Evolutionary conservation across 352 stramenopile species (phyloP).

Genomic region (Blastocystis sp.): DNA sequence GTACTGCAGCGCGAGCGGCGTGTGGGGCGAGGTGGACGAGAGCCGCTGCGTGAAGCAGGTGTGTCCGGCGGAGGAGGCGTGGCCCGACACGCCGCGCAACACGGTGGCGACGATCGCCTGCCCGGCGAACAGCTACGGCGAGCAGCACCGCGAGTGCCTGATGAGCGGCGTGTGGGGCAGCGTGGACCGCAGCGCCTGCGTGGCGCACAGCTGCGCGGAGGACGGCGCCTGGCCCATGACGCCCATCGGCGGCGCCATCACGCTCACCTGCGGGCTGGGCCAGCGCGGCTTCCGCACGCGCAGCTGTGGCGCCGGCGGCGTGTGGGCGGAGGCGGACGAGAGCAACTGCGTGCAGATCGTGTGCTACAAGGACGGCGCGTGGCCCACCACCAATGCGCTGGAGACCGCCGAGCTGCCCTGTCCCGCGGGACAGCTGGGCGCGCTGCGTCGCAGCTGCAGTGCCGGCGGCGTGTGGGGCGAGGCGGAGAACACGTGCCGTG

Average conservation of each 20-base stretch:
- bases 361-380: constrained; percentile 11
- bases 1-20: constrained; percentile 23
- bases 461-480: constrained; percentile 17
- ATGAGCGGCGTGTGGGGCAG: constrained; percentile 33
- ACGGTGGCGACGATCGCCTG: constrained; percentile 32
- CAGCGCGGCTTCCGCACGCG: constrained; percentile 32
- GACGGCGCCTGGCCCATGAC: constrained; percentile 53
- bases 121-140: constrained; percentile 17
- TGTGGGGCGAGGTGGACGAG: constrained; percentile 55
- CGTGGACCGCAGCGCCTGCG: constrained; percentile 34
- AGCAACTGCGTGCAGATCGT: constrained; percentile 42
- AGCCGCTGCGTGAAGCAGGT: constrained; percentile 25
- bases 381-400: constrained; percentile 62
- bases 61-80: constrained; percentile 45
- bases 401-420: constrained; percentile 41
- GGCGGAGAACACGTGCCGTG: constrained; percentile 20
- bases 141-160: constrained; percentile 21
- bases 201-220: constrained; percentile 56
- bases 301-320: constrained; percentile 32
- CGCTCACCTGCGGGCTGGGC: constrained; percentile 18
- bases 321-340: constrained; percentile 41
- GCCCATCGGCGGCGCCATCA: constrained; percentile 11
- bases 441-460: constrained; percentile 14
- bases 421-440: constrained; percentile 4
- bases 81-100: constrained; percentile 46